phyloP scores from a whole-genome alignment of 352 stramenopile species.

The Phytophthora syringae region DNA sequence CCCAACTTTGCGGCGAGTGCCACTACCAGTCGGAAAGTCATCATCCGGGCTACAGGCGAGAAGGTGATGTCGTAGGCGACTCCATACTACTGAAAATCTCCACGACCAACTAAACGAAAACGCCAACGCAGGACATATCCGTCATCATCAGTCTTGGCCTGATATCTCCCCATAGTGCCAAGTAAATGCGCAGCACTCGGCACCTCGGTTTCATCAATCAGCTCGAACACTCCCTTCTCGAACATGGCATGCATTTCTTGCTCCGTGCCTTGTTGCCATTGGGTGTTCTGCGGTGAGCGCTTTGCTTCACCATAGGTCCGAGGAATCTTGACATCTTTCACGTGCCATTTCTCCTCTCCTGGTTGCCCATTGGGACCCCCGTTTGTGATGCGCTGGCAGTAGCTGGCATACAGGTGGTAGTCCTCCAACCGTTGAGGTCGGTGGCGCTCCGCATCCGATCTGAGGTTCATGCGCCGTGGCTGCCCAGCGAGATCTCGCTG shows the following conservation, averaged over 20 bases:
- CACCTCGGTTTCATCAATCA: too few relatives aligned
- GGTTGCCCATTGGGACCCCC: too few relatives aligned
- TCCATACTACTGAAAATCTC: conserved; percentile 3
- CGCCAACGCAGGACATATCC: conserved; percentile 1
- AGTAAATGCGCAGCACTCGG: neutral
- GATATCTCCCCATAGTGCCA: conserved; percentile 3
- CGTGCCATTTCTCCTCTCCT: too few relatives aligned
- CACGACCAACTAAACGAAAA: neutral
- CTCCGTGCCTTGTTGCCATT: neutral
- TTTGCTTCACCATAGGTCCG: conserved; percentile 5
- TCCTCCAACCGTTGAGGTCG: too few relatives aligned
- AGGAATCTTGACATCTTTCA: conserved; percentile 2
- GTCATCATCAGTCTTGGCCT: conserved; percentile 11
- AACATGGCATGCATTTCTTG: conserved; percentile 15
- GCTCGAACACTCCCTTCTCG: conserved; percentile 14
- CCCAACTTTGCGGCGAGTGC: neutral
- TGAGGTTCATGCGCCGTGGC: too few relatives aligned
- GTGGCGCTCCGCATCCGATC: too few relatives aligned
- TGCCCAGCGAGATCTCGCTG: too few relatives aligned
- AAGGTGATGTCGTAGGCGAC: conserved; percentile 1
- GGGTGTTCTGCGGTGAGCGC: neutral
- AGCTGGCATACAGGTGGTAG: too few relatives aligned
- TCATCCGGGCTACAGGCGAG: conserved; percentile 16
- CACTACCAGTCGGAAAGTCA: neutral
- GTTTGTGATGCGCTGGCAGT: too few relatives aligned